Evolutionary conservation across 371 early-diverging fungal species (phyloP), one percentile per base, ranked within the genome.

Genomic region (Rhizopus arrhizus): DNA sequence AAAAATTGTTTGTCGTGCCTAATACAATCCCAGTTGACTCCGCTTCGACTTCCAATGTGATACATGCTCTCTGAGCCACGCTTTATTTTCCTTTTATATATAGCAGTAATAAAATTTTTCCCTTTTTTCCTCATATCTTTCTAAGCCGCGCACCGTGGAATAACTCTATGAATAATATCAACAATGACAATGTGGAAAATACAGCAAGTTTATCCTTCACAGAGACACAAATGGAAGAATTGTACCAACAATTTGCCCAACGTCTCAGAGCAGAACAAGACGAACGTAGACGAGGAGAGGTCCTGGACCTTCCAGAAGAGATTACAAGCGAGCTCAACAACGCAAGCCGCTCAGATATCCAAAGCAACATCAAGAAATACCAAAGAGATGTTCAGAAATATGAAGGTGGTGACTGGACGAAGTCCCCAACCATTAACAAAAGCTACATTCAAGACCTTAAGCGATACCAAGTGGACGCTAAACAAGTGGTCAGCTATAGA

Each of bases 341-440:
- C 4, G 13, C 45, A 8, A 5, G 9, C 45, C 13, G 5, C 9
- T 4, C 11, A 29, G 56, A 55, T 4, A 8, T 55, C 3, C 22
- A 55, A 42, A 43, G 10, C 22, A 43, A 40, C 29, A 38, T 55
- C 42, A 55, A 55, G 42, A 13, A 43, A 28, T 55, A 55, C 22
- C 28, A 13, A 29, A 13, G 46, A 29, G 56, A 55, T 34, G 13
- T 55, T 11, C 38, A 22, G 22, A 3, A 5, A 13, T 55, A 55
- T 42, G 56, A 55, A 42, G 56, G 56, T n/a, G 46, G 56, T n/a
- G 41, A 40, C 15, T 45, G 56, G 56, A 42, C 43, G 29, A 43
- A 28, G 43, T 4, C 56, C 5, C 28, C 13, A 55, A 29, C 31
- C 43, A 40, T 28, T 13, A 55, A 55, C 31, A 42, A 55, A 28